Evolutionary conservation across 345 rosid genomes (phyloP).

Genomic region (Odontarrhena argentea): DNA sequence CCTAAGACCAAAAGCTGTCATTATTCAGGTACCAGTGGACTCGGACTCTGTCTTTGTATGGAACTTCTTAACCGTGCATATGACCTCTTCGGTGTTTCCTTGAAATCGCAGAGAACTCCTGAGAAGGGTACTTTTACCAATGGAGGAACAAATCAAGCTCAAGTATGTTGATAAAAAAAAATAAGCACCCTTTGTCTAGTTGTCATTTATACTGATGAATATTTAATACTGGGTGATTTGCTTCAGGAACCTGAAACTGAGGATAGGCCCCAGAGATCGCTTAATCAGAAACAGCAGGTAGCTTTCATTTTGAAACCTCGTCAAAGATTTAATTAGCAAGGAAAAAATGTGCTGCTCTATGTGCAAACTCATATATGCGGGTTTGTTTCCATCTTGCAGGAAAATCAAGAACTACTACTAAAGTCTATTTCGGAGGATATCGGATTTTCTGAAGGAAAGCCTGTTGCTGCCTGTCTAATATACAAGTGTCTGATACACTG

Average conservation of each 20-base stretch:
- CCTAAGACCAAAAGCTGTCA: slow-evolving; percentile 61
- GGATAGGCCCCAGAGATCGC: slow-evolving; percentile 83
- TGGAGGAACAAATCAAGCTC: slow-evolving; percentile 65
- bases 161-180: slow-evolving; percentile 40
- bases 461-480: slow-evolving; percentile 91
- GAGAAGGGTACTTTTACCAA: slow-evolving; percentile 59
- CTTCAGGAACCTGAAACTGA: slow-evolving; percentile 69
- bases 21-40: slow-evolving; percentile 61
- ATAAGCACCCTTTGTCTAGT: slow-evolving; percentile 14
- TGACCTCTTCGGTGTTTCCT: slow-evolving; percentile 27
- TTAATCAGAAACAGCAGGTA: slow-evolving; percentile 95
- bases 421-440: slow-evolving; percentile 83
- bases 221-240: slow-evolving; percentile 30
- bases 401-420: slow-evolving; percentile 82
- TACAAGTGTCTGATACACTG: slow-evolving; percentile 89
- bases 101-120: slow-evolving; percentile 71
- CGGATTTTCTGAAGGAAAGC: slow-evolving; percentile 84
- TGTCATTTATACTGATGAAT: slow-evolving; percentile 41
- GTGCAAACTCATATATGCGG: slow-evolving; percentile 25
- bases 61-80: slow-evolving; percentile 18
- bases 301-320: slow-evolving; percentile 24
- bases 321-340: slow-evolving; percentile 11
- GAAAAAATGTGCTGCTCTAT: not conserved
- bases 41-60: slow-evolving; percentile 16
- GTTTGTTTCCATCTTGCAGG: slow-evolving; percentile 51